A percentile compares a stretch with the other conserved stretches of the same genome.
These are phyloP conservation scores for Paratinospora sagittata DNA, from an alignment of 164 flowering plant species.

Conservation along the genomic window DNA sequence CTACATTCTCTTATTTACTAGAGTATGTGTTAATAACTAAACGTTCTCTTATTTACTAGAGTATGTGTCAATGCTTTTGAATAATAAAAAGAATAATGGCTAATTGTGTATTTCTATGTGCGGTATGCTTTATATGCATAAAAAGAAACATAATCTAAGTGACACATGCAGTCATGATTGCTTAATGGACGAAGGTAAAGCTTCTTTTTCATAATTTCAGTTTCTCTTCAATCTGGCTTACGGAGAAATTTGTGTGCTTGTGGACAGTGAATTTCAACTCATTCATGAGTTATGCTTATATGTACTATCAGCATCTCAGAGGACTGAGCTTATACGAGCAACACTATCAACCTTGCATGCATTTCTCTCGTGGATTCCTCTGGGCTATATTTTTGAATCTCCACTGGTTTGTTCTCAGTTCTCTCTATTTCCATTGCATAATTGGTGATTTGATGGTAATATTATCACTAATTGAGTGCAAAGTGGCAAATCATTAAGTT, in stretches of 20 bases:
- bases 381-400: conserved; percentile 97
- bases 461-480: not conserved
- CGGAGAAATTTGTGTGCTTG: conserved; percentile 9
- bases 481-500: not conserved
- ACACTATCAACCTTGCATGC: conserved; percentile 95
- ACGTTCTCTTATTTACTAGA: no score
- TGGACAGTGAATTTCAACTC: conserved; percentile 91
- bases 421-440: not conserved
- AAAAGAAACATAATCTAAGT: no score
- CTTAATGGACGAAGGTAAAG: no score
- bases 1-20: no score
- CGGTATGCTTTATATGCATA: no score
- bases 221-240: conserved; percentile 3
- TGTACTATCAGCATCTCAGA: conserved; percentile 92
- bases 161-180: no score
- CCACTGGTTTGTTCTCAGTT: conserved; percentile 63
- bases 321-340: conserved; percentile 88
- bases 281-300: conserved; percentile 96
- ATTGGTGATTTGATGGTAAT: not conserved
- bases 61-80: no score
- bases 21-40: no score
- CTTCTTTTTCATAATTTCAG: not conserved
- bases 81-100: no score
- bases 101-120: no score
- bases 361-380: conserved; percentile 96